Evolutionary conservation across 768 basidiomycete species (phyloP).

Genomic region (Kwoniella pini): DNA sequence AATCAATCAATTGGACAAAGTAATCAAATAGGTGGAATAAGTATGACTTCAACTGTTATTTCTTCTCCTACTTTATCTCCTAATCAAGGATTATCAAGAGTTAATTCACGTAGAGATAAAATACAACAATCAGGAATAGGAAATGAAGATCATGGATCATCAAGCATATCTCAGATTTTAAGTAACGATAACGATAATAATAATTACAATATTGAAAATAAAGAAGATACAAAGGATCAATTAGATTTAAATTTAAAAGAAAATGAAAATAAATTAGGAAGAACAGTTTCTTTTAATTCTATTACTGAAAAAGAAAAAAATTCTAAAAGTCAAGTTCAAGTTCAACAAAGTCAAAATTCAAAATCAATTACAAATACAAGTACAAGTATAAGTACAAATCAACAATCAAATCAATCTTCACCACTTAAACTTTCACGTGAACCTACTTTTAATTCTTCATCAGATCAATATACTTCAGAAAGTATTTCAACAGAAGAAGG

Average conservation of each 20-base stretch:
- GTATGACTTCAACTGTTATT: background rate
- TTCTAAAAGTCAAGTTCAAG: background rate
- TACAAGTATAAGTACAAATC: too few relatives aligned
- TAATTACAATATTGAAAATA: too few relatives aligned
- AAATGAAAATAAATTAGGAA: constrained; percentile 6
- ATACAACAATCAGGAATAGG: too few relatives aligned
- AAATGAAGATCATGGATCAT: too few relatives aligned
- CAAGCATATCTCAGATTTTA: background rate
- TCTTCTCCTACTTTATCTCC: constrained; percentile 10
- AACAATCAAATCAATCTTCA: constrained; percentile 2
- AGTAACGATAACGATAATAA: background rate
- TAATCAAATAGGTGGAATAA: background rate
- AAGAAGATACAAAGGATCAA: background rate
- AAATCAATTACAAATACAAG: background rate
- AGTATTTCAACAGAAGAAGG: background rate
- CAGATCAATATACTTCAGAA: constrained; percentile 2
- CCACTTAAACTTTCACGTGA: constrained; percentile 7
- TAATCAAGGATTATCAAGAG: background rate
- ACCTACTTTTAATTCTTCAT: background rate
- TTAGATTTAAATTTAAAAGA: too few relatives aligned
- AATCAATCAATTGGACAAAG: background rate
- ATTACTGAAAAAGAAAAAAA: background rate
- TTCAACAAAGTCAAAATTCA: background rate
- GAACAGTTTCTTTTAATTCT: constrained; percentile 20
- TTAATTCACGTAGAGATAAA: constrained; percentile 2